A percentile compares a stretch with the other conserved stretches of the same genome.
phyloP scores from a whole-genome alignment of 176 grass and related monocot genomes.

The Triticum dicoccoides region DNA sequence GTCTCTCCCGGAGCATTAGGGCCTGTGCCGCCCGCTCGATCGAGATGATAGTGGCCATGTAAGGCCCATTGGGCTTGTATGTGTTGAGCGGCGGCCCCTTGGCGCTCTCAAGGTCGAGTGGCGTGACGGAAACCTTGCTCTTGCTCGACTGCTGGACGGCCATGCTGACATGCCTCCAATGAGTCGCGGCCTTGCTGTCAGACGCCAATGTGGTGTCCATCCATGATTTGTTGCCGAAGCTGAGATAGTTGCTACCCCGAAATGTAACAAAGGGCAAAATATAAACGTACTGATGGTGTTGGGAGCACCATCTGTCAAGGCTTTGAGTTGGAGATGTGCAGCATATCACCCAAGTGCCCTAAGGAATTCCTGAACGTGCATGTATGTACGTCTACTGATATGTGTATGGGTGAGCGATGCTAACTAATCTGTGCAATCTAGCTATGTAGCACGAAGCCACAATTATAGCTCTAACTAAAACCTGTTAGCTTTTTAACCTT shows the following conservation, averaged over 20 bases:
- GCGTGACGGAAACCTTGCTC: conserved; percentile 47
- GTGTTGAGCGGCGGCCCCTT: too few relatives aligned
- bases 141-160: not conserved
- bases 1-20: too few relatives aligned
- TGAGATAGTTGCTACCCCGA: conserved; percentile 40
- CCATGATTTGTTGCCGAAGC: too few relatives aligned
- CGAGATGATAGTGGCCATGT: conserved; percentile 66
- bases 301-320: not conserved
- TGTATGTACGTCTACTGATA: not conserved
- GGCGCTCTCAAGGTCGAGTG: not conserved
- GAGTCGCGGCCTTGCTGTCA: too few relatives aligned
- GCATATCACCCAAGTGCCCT: not conserved
- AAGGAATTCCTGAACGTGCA: not conserved
- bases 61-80: conserved; percentile 40
- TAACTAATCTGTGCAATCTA: too few relatives aligned
- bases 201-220: too few relatives aligned
- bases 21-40: conserved; percentile 44
- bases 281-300: not conserved
- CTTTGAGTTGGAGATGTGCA: not conserved
- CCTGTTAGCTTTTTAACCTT: too few relatives aligned
- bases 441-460: too few relatives aligned
- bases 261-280: not conserved
- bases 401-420: too few relatives aligned
- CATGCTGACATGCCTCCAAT: too few relatives aligned
- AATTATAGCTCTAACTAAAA: too few relatives aligned